Evolutionary conservation across 2,329 filamentous ascomycete species (phyloP).

Genomic region (Sporothrix protearum): DNA sequence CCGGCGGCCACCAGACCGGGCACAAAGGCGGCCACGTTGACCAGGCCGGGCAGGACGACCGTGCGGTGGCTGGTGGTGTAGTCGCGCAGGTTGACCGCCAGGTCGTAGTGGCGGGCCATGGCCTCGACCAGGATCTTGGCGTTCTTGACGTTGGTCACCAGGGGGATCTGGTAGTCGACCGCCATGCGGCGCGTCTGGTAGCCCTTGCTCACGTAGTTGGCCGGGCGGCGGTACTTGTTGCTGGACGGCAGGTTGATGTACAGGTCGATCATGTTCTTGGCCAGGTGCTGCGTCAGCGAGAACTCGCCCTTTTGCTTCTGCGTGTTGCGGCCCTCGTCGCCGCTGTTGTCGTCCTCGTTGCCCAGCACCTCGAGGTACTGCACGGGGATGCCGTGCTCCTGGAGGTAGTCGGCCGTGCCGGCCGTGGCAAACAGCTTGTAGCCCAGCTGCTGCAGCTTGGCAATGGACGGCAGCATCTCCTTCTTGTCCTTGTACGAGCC

Average conservation of each 20-base stretch:
- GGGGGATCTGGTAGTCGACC: conserved; percentile 91
- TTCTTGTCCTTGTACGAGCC: conserved; percentile 97
- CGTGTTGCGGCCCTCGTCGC: conserved; percentile 41
- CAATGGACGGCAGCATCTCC: conserved; percentile 90
- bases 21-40: conserved; percentile 78
- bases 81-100: conserved; percentile 79
- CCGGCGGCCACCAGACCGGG: conserved; percentile 64
- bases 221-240: conserved; percentile 93
- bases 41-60: conserved; percentile 66
- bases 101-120: conserved; percentile 80
- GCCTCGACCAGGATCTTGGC: conserved; percentile 96
- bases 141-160: conserved; percentile 99
- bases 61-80: conserved; percentile 86
- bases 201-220: conserved; percentile 97
- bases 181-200: conserved; percentile 97
- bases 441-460: conserved; percentile 83
- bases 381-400: conserved; percentile 85
- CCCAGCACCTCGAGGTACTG: conserved; percentile 89
- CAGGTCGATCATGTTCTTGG: conserved; percentile 95
- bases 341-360: conserved; percentile 58
- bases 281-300: conserved; percentile 91
- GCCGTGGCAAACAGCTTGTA: conserved; percentile 96
- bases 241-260: conserved; percentile 99
- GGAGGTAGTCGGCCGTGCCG: conserved; percentile 93
- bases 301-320: conserved; percentile 95